Percentiles rank a stretch among this genome's conserved stretches.
Evolutionary conservation across 441 rosid genomes (phyloP).

Genomic region (Bruguiera hainesii): DNA sequence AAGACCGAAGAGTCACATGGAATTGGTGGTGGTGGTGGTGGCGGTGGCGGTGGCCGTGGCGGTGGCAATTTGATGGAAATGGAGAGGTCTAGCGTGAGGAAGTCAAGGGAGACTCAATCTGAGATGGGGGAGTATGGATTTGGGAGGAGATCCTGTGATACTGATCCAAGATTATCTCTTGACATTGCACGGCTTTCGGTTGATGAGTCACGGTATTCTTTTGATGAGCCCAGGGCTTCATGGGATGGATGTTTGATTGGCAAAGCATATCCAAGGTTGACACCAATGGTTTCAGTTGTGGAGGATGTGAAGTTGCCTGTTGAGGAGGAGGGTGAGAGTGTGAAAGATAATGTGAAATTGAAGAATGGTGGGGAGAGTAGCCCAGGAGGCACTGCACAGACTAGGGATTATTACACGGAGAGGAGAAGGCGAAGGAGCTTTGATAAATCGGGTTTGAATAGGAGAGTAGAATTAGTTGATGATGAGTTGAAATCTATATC

Average conservation of each 20-base stretch:
- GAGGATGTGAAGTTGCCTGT: constrained; percentile 63
- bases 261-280: constrained; percentile 45
- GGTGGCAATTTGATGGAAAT: constrained; percentile 55
- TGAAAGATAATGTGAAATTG: constrained; percentile 20
- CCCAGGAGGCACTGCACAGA: constrained; percentile 88
- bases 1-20: constrained; percentile 45
- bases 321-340: constrained; percentile 64
- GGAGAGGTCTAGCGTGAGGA: constrained; percentile 70
- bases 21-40: constrained; percentile 22
- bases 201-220: constrained; percentile 73
- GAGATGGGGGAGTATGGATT: constrained; percentile 90
- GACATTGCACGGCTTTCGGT: constrained; percentile 70
- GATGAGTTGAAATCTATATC: constrained; percentile 68
- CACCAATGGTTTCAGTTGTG: constrained; percentile 70
- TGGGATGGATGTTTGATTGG: constrained; percentile 93
- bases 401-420: constrained; percentile 82
- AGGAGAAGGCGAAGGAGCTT: constrained; percentile 68
- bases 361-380: constrained; percentile 41
- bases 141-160: constrained; percentile 92
- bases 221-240: constrained; percentile 92
- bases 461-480: constrained; percentile 67
- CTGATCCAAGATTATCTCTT: constrained; percentile 87
- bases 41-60: background rate
- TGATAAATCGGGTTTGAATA: constrained; percentile 62
- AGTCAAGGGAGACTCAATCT: constrained; percentile 88